Evolutionary conservation across 2,329 filamentous ascomycete species (phyloP).

Genomic region (Pseudocercospora crystallina): DNA sequence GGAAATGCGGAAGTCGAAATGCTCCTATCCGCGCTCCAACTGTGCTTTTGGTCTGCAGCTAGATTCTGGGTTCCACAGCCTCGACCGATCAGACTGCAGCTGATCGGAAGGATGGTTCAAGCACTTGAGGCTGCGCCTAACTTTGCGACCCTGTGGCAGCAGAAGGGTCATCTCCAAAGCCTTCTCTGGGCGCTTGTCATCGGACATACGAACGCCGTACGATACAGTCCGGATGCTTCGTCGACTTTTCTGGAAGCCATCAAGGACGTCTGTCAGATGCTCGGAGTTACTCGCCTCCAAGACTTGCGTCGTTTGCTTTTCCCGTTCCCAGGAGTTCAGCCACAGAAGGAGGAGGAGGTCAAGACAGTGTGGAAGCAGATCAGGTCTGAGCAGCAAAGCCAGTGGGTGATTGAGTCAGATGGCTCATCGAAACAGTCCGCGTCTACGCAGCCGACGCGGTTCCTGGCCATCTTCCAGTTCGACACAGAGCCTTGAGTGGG

Average conservation of each 20-base stretch:
- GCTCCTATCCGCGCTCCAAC: background rate
- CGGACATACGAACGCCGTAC: background rate
- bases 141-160: background rate
- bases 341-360: slow-evolving; percentile 1
- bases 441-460: background rate
- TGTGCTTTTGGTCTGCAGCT: slow-evolving; percentile 4
- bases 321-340: slow-evolving; percentile 5
- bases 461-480: slow-evolving; percentile 10
- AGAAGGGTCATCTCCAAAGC: background rate
- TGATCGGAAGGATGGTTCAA: too few relatives aligned
- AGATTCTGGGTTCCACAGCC: slow-evolving; percentile 7
- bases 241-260: background rate
- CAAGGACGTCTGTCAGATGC: slow-evolving; percentile 1
- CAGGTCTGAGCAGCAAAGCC: background rate
- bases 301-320: slow-evolving; percentile 6
- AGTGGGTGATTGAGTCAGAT: background rate
- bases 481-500: slow-evolving; percentile 3
- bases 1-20: background rate
- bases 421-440: background rate
- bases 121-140: too few relatives aligned
- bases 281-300: slow-evolving; percentile 2
- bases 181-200: slow-evolving; percentile 1
- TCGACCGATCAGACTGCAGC: background rate
- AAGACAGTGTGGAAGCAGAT: background rate
- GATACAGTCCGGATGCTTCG: slow-evolving; percentile 1